Evolutionary conservation across 2,329 filamentous ascomycete genomes (phyloP).

Genomic region (Fusarium annulatum): DNA sequence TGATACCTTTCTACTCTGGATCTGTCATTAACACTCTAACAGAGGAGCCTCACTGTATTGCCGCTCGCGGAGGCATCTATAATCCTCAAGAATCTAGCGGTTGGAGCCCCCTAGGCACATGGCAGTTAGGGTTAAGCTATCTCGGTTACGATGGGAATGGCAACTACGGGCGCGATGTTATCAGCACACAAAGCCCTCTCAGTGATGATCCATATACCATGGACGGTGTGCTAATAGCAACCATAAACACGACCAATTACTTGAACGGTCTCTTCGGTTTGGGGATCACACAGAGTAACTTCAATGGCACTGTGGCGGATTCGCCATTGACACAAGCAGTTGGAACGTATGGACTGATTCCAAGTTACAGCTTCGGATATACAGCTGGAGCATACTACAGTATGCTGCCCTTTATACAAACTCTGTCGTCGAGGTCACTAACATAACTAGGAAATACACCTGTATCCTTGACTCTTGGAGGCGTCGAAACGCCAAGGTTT

Average conservation of each 20-base stretch:
- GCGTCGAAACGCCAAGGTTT: conserved; percentile 74
- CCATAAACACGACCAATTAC: conserved; percentile 66
- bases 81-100: conserved; percentile 63
- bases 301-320: conserved; percentile 61
- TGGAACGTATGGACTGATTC: conserved; percentile 68
- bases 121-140: conserved; percentile 68
- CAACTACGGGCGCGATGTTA: conserved; percentile 68
- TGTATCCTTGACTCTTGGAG: conserved; percentile 74
- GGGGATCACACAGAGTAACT: conserved; percentile 65
- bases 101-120: conserved; percentile 70
- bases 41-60: conserved; percentile 64
- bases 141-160: conserved; percentile 71
- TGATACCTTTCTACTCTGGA: not conserved
- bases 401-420: conserved; percentile 50
- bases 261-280: conserved; percentile 67
- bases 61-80: conserved; percentile 69
- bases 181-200: conserved; percentile 56
- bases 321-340: conserved; percentile 68
- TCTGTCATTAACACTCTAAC: conserved; percentile 33
- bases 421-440: conserved; percentile 5
- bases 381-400: conserved; percentile 81
- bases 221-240: conserved; percentile 59
- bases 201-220: conserved; percentile 54
- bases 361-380: conserved; percentile 79
- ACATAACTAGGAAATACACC: conserved; percentile 52